Percentiles rank a stretch among this genome's conserved stretches.
Conservation (phyloP, 169 alveolate species). For the Eimeria falciformis region DNA sequence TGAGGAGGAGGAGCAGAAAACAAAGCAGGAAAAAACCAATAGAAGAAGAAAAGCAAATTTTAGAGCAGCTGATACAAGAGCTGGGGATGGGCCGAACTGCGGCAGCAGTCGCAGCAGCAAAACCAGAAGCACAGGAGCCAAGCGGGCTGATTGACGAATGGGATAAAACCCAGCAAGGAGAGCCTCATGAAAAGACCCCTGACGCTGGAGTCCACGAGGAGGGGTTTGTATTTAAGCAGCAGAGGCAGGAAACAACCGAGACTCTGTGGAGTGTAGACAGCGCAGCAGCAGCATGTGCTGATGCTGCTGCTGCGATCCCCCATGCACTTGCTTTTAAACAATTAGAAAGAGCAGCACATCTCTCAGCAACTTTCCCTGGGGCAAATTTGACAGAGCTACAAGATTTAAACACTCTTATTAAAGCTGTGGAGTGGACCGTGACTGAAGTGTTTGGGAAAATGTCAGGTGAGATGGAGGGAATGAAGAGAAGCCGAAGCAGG, state of each 20-base stretch:
- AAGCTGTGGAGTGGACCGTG: constrained; percentile 58
- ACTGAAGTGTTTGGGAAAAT: constrained; percentile 49
- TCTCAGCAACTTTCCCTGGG: background rate
- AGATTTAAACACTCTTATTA: constrained; percentile 21
- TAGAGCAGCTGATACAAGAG: constrained; percentile 24
- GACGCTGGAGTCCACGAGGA: constrained; percentile 9
- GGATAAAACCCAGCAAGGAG: background rate
- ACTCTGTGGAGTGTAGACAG: constrained; percentile 37
- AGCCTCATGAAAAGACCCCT: background rate
- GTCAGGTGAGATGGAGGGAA: constrained; percentile 38
- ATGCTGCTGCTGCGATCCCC: constrained; percentile 45
- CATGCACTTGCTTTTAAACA: constrained; percentile 43
- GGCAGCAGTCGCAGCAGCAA: background rate
- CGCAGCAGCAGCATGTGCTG: constrained; percentile 34
- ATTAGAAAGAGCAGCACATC: constrained; percentile 59
- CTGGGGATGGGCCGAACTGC: background rate
- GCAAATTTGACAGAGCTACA: constrained; percentile 34
- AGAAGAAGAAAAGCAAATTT: background rate
- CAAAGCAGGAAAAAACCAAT: background rate
- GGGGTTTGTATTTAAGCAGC: constrained; percentile 42
- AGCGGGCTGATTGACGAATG: background rate
- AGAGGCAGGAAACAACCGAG: background rate
- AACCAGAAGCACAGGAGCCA: background rate
- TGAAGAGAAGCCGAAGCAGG: too few species aligned
- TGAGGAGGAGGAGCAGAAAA: constrained; percentile 2